Evolutionary conservation across 768 basidiomycete genomes (phyloP), one percentile per base, ranked within the genome.

Genomic region (Tulasnella sp.): DNA sequence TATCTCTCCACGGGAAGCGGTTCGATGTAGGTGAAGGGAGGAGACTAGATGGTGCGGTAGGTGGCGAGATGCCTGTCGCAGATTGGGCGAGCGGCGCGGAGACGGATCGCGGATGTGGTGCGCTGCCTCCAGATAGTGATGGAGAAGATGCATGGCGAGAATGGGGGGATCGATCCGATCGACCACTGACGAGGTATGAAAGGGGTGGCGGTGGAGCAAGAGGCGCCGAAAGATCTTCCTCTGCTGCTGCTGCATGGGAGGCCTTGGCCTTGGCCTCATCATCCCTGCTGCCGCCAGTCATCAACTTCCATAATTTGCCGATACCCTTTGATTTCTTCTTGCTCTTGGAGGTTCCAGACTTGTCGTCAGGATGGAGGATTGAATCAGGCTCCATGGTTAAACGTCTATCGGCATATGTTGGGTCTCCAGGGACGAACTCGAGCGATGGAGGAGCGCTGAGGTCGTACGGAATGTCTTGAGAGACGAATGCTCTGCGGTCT

Each of bases 181-280:
- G 77, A 39, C 71, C 76, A 64, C 78, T 85, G 19, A 94, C 94
- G 68, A 98, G 87, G 83, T 95, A 96, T 0, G 94, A 94, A 72
- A 99, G 81, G 5, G 94, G 91, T 5, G 97, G 97, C 2, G 97
- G 97, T 0, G 96, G 97, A 2, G 92, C 90, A 52, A 97, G 85
- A 3, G 93, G 95, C 11, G 86, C 82, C 79, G 92, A 72, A 22
- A 74, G 89, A 80, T 94, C 93, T 3, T 93, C 91, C 11, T 81
- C 80, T 17, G 85, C 7, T 84, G 79, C 19, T 83, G 81, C 12
- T 83, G 82, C 36, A 82, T 82, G 49, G 82, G 80, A 52, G 79
- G 81, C 8, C 25, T 78, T 70, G 17, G 15, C 64, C 67, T 54
- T 64, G 31, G 67, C 25, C 37, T 76, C 52, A 15, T 79, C 75